Conservation (phyloP, 495 filamentous ascomycete genomes). For the Trichoderma orchidacearum region DNA sequence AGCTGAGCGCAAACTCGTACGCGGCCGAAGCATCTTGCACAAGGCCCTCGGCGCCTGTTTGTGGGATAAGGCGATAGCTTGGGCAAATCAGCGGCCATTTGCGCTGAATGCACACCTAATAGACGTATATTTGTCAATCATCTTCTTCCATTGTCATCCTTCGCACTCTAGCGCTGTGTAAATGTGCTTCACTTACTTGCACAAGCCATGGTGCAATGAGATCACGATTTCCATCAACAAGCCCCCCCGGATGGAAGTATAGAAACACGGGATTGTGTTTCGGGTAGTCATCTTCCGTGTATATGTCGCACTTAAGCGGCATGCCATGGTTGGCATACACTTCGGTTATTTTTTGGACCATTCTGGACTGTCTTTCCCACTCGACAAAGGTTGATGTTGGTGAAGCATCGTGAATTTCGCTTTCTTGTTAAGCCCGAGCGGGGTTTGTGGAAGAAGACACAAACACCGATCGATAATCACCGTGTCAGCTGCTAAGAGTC, state of each 20-base stretch:
- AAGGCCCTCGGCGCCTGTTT: conserved; percentile 5
- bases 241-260: conserved; percentile 13
- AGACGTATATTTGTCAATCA: neutral
- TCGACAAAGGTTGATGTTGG: neutral
- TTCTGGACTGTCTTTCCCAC: conserved; percentile 25
- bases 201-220: conserved; percentile 12
- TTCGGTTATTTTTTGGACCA: conserved; percentile 21
- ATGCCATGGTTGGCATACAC: conserved; percentile 6
- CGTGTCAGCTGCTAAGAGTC: too few relatives aligned
- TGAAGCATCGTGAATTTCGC: too few relatives aligned
- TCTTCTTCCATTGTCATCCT: neutral
- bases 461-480: too few relatives aligned
- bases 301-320: conserved; percentile 12
- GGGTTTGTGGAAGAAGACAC: too few relatives aligned
- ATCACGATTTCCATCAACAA: conserved; percentile 7
- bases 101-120: conserved; percentile 6
- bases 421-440: too few relatives aligned
- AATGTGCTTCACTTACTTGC: neutral
- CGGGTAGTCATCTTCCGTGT: conserved; percentile 6
- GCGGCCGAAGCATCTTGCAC: conserved; percentile 10
- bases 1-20: conserved; percentile 7
- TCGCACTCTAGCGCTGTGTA: too few relatives aligned
- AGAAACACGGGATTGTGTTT: conserved; percentile 7
- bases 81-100: conserved; percentile 12
- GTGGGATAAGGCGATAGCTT: conserved; percentile 12